Conservation (phyloP, 768 basidiomycete species). For the Tylopilus plumbeoviolaceoides region DNA sequence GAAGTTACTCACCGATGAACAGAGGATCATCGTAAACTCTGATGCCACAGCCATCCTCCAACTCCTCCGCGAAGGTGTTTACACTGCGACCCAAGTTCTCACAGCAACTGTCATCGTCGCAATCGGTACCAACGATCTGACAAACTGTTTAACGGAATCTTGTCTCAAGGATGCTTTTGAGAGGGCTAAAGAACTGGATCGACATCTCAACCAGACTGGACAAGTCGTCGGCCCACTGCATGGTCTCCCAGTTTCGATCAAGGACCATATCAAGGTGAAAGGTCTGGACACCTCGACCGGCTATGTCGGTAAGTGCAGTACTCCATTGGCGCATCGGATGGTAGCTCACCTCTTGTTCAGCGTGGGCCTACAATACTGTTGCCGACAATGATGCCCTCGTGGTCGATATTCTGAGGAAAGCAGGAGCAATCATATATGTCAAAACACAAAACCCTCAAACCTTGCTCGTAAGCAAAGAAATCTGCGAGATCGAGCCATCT, state of each 20-base stretch:
- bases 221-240: constrained; percentile 44
- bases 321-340: background rate
- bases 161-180: constrained; percentile 49
- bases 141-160: constrained; percentile 56
- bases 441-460: constrained; percentile 49
- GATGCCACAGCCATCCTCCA: constrained; percentile 29
- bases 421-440: constrained; percentile 44
- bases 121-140: constrained; percentile 30
- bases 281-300: constrained; percentile 39
- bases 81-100: constrained; percentile 25
- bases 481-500: background rate
- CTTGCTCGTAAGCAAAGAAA: constrained; percentile 37
- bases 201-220: constrained; percentile 41
- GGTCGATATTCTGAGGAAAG: constrained; percentile 41
- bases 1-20: constrained; percentile 20
- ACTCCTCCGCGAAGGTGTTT: constrained; percentile 16
- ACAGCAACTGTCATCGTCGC: constrained; percentile 27
- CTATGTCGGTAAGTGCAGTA: constrained; percentile 19
- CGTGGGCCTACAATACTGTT: constrained; percentile 37
- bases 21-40: constrained; percentile 27
- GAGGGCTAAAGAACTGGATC: constrained; percentile 49
- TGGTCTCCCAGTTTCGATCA: constrained; percentile 42
- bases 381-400: constrained; percentile 41
- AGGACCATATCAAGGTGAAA: constrained; percentile 45
- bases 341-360: constrained; percentile 21